These are phyloP conservation scores for Hypoxylon perforatum DNA, from an alignment of 495 filamentous ascomycete species.

Conservation along the genomic window DNA sequence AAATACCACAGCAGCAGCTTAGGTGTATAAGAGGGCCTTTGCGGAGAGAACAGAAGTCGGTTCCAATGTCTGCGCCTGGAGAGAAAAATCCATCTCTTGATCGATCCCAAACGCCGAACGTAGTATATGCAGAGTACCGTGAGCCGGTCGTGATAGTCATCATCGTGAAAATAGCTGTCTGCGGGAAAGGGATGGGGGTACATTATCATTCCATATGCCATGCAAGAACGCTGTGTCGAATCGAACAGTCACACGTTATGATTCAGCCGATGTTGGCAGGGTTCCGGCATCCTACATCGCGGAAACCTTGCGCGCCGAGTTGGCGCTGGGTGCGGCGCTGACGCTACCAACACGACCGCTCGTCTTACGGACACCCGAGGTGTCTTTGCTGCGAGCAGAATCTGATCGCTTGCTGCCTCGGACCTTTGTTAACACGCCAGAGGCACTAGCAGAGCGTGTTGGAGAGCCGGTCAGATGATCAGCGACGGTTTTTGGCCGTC, in stretches of 20 bases:
- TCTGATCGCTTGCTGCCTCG: conserved; percentile 72
- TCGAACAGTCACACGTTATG: conserved; percentile 17
- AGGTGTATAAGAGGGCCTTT: neutral
- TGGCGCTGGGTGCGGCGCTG: conserved; percentile 52
- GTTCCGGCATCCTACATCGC: conserved; percentile 41
- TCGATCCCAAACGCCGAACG: conserved; percentile 44
- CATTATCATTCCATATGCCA: conserved; percentile 39
- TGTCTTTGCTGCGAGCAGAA: conserved; percentile 63
- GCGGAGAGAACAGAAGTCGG: conserved; percentile 22
- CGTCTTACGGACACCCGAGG: conserved; percentile 82
- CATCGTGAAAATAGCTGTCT: conserved; percentile 44
- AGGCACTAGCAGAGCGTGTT: conserved; percentile 70
- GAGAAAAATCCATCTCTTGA: conserved; percentile 32
- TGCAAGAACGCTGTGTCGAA: conserved; percentile 27
- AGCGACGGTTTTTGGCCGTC: conserved; percentile 72
- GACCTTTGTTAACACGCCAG: conserved; percentile 77
- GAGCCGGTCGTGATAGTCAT: conserved; percentile 46
- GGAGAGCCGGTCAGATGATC: conserved; percentile 39
- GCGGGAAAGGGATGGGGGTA: neutral
- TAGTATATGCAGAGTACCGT: conserved; percentile 44
- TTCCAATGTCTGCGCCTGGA: conserved; percentile 6
- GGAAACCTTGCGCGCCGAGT: conserved; percentile 56
- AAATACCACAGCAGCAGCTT: conserved; percentile 6
- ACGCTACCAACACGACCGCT: conserved; percentile 92
- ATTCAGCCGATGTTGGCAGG: conserved; percentile 5